Base-by-base conservation (phyloP, 208 protist genomes). In the Porcisia deanei region DNA sequence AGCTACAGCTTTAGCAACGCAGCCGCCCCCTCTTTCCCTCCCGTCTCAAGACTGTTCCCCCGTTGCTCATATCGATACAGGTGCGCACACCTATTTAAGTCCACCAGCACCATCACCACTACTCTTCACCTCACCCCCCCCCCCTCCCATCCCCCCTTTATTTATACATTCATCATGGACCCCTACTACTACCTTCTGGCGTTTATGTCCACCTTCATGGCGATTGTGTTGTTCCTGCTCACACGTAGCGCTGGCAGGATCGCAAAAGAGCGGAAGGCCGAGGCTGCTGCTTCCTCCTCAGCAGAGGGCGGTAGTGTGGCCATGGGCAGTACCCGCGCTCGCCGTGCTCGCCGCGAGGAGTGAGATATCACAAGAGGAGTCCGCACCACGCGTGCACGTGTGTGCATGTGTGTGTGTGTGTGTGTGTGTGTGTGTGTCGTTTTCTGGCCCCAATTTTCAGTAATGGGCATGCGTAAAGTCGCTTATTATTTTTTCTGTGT, bases 141-240 rank as follows among this genome's bases (percentile, higher is more conserved):
- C 1, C 7, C 30, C 49, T 20, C 20, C 49, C 1, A 71, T 14
- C n/a, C 2, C 6, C 66, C 18, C 16, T 9, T 34, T 30, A 43
- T 39, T 9, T 30, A n/a, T 65, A 5, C 16, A 20, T 43, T 59
- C 68, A 76, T 20, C 39, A 76, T 82, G 78, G 78, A 82, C 54
- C 30, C 61, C 30, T 82, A 82, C 73, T 82, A 82, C 61, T 82
- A 75, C 52, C 60, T 82, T 43, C n/a, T 82, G 78, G 78, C 78
- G 49, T 78, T 78, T 59, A 82, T 82, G 78, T 55, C 77, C 49
- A 53, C 73, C 52, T 82, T 82, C 53, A 59, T 82, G 45, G 61
- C 39, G 9, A 45, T 75, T 25, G 59, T 75, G 2, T 54, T 82
- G n/a, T 82, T 75, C 22, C 30, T 77, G 25, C 52, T 82, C 14